Evolutionary conservation across 75 land plant species (phyloP), one percentile per base, ranked within the genome.

Genomic region (Gnetum montanum): DNA sequence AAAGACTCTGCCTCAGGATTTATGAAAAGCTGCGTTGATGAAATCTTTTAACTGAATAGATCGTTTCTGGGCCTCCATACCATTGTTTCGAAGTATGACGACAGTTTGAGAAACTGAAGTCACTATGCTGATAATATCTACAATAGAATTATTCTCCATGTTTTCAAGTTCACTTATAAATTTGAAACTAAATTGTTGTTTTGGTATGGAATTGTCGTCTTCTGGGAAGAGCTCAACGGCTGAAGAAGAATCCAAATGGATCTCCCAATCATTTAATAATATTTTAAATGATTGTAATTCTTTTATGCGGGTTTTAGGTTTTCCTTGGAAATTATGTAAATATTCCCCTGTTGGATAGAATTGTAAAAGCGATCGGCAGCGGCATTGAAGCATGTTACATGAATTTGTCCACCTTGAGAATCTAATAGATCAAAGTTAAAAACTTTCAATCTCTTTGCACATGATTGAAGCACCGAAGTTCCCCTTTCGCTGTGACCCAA

Each of bases 181-280:
- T 57, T 54, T 83, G 52, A 95, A 95, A 31, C 75, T 69, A 59
- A 83, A 95, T 31, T 74, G 69, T 38, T 95, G 99, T 55, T 72
- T 51, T 24, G 99, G 97, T 47, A 95, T 90, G 1, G 83, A 70
- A 25, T 13, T 53, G 44, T 90, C 94, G 66, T 95, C 99, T 34
- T 90, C 96, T 8, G 60, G 68, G 46, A 88, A 95, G 19, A 63
- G 70, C 4, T 95, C 99, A 34, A 95, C 71, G 4, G 68, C 70
- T 26, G 99, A 86, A 11, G 77, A 59, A 19, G 76, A 48, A 33
- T 95, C 99, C 66, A 95, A 57, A 49, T 83, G 68, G 48, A 95
- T 80, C 46, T 95, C 99, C 96, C 96, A 95, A 11, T 86, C 88
- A 72, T 90, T 86, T n/a, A n/a, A n/a, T n/a, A n/a, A n/a, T n/a